phyloP scores from a whole-genome alignment of 1,139 yeast genomes.

The Kurtzmaniella natalensis region DNA sequence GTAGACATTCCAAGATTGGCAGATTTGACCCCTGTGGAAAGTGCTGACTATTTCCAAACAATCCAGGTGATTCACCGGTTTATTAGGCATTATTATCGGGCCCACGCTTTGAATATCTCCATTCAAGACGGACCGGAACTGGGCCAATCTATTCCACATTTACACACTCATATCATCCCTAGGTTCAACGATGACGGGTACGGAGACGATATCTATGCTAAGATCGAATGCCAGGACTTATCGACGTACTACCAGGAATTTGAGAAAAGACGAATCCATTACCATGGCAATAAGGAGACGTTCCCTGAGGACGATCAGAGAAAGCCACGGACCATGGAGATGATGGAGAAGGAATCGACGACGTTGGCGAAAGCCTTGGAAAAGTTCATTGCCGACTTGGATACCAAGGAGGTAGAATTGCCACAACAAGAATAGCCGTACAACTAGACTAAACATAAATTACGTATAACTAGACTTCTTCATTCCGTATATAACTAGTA shows the following conservation, averaged over 20 bases:
- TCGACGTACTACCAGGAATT: conserved; percentile 27
- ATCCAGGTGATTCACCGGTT: conserved; percentile 69
- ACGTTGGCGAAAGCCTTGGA: conserved; percentile 42
- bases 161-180: conserved; percentile 91
- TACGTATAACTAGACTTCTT: no score
- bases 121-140: conserved; percentile 96
- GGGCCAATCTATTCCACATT: conserved; percentile 91
- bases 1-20: conserved; percentile 53
- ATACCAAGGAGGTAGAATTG: not conserved
- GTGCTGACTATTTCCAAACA: conserved; percentile 70
- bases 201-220: conserved; percentile 67
- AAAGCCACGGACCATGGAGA: conserved; percentile 48
- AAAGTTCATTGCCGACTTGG: conserved; percentile 15
- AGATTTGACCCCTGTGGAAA: conserved; percentile 69
- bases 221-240: conserved; percentile 48
- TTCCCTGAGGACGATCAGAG: conserved; percentile 49
- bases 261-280: conserved; percentile 21
- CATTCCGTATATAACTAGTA: no score
- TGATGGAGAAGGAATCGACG: conserved; percentile 63
- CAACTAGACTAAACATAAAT: no score
- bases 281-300: conserved; percentile 18
- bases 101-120: conserved; percentile 81
- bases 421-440: no score
- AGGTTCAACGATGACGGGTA: conserved; percentile 59
- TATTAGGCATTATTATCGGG: conserved; percentile 59